These are phyloP conservation scores for Apiospora phragmitis DNA, from an alignment of 2,329 filamentous ascomycete species.

Conservation along the genomic window DNA sequence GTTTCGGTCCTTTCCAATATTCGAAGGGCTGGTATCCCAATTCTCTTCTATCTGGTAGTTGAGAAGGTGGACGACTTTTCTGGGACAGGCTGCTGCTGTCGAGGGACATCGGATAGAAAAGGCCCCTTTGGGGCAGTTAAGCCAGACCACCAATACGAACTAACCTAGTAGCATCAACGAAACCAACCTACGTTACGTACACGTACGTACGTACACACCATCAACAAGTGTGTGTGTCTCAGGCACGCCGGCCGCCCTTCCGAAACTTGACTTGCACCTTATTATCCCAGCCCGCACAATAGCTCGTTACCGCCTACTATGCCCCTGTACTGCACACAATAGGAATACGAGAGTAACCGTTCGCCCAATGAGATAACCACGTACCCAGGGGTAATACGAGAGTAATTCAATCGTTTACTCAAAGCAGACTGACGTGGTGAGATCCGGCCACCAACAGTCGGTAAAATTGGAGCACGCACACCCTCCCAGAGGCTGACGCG, in stretches of 20 bases:
- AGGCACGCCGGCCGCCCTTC: neutral
- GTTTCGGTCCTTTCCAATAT: conserved; percentile 19
- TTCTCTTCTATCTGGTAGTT: neutral
- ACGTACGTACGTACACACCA: conserved; percentile 5
- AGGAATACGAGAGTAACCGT: neutral
- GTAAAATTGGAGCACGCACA: neutral
- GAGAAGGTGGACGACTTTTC: neutral
- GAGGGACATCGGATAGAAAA: conserved; percentile 3
- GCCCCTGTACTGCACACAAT: conserved; percentile 4
- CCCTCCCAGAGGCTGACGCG: conserved; percentile 3
- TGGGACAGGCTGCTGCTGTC: neutral
- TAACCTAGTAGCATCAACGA: neutral
- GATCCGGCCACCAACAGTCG: neutral
- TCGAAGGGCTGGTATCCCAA: conserved; percentile 18
- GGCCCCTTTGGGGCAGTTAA: neutral
- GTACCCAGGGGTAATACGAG: neutral
- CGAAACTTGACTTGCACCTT: conserved; percentile 6
- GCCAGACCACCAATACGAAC: neutral
- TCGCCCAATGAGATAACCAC: neutral
- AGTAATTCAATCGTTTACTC: neutral
- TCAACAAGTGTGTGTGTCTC: neutral
- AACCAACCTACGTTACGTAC: neutral
- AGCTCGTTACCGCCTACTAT: neutral
- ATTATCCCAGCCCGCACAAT: neutral
- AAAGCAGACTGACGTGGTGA: neutral